Evolutionary conservation across 2,329 filamentous ascomycete species (phyloP).

Genomic region (Ambrosiella cleistominuta): DNA sequence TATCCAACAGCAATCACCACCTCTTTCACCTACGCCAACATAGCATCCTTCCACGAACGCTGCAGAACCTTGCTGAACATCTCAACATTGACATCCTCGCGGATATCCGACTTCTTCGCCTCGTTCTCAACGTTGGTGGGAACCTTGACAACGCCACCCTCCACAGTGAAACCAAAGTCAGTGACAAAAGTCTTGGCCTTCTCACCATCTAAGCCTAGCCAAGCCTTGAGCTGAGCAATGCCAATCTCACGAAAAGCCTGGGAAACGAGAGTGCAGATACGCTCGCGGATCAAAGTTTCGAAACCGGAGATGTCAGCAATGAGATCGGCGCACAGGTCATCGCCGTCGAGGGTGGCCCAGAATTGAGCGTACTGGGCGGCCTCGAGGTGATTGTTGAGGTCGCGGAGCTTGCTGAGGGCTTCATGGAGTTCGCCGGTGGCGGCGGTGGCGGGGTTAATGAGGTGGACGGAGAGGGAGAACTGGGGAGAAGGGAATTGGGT

Average conservation of each 20-base stretch:
- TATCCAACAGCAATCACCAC: neutral
- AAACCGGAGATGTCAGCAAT: constrained; percentile 89
- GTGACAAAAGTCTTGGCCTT: constrained; percentile 60
- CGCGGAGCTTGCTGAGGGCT: constrained; percentile 73
- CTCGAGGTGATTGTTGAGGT: constrained; percentile 73
- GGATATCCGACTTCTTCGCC: constrained; percentile 85
- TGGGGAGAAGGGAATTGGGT: constrained; percentile 93
- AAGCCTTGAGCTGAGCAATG: constrained; percentile 50
- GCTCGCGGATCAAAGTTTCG: constrained; percentile 79
- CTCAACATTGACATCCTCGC: constrained; percentile 85
- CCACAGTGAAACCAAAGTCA: constrained; percentile 73
- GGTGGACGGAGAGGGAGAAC: constrained; percentile 84
- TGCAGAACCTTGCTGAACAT: constrained; percentile 67
- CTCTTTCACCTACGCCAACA: constrained; percentile 6
- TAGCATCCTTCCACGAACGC: constrained; percentile 61
- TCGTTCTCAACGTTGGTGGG: constrained; percentile 94
- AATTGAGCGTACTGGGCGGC: constrained; percentile 80
- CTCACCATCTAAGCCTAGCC: constrained; percentile 55
- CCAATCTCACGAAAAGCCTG: constrained; percentile 62
- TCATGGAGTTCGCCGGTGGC: constrained; percentile 62
- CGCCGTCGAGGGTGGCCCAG: constrained; percentile 82
- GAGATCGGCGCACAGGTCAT: constrained; percentile 90
- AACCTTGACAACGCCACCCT: constrained; percentile 50
- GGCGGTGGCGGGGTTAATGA: constrained; percentile 65
- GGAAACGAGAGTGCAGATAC: constrained; percentile 75